phyloP scores from a whole-genome alignment of 495 filamentous ascomycete species.

The Daldinia childiae region DNA sequence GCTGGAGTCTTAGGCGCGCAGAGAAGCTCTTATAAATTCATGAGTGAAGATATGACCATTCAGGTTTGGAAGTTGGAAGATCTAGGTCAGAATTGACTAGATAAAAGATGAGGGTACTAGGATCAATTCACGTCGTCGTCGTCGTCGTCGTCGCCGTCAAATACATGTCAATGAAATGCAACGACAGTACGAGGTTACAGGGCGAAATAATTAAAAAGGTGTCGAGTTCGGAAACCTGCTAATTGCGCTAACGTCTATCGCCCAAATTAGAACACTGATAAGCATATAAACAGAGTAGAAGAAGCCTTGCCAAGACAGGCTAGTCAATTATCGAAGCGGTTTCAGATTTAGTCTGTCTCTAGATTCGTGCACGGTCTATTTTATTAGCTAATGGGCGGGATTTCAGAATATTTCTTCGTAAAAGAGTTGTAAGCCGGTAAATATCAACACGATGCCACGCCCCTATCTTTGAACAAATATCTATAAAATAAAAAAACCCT shows the following conservation, averaged over 20 bases:
- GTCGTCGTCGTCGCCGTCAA: conserved; percentile 5
- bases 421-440: too few species aligned
- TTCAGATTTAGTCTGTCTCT: conserved; percentile 20
- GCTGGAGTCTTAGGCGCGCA: conserved; percentile 22
- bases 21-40: conserved; percentile 29
- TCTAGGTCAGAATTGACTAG: conserved; percentile 6
- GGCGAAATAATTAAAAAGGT: conserved; percentile 45
- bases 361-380: neutral
- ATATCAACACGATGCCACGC: too few species aligned
- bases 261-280: conserved; percentile 39
- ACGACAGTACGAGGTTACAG: conserved; percentile 32
- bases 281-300: conserved; percentile 28
- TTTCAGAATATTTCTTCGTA: neutral
- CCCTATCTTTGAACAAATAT: too few species aligned
- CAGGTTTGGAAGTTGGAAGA: neutral
- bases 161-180: conserved; percentile 13
- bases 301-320: conserved; percentile 24
- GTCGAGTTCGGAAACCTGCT: conserved; percentile 37
- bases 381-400: neutral
- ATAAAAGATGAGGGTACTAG: conserved; percentile 5
- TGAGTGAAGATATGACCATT: conserved; percentile 11
- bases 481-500: too few species aligned
- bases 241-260: conserved; percentile 40
- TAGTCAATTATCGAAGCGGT: conserved; percentile 23
- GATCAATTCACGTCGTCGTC: conserved; percentile 32